Base-by-base conservation (phyloP, 768 basidiomycete genomes). In the Gautieria morchelliformis region DNA sequence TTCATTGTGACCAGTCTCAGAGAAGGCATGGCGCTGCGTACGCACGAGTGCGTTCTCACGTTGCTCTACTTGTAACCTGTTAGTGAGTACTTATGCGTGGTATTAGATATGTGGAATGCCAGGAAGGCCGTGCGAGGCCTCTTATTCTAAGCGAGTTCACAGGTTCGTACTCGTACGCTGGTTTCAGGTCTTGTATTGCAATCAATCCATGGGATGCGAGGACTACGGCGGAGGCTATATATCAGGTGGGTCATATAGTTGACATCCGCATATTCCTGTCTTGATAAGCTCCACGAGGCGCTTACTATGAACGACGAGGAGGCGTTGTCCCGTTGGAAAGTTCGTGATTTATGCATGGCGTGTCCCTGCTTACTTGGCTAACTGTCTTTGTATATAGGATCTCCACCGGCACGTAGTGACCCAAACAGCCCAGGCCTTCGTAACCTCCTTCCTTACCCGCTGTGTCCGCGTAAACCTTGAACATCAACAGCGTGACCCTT, bases 121-220 rank as follows among this genome's bases (percentile, higher is more conserved):
- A 92, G 67, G 85, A 88, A 64, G 82, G 67, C 53, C 65, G 76
- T 52, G 76, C 79, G 59, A 72, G 89, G 53, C 85, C 87, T 0
- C 77, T 93, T 32, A 83, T 93, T 60, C 67, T 92, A 59, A 89
- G 87, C 65, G 89, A 91, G 83, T 93, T 93, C 67, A 87, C 91
- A 0, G 92, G 91, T 11, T 84, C 83, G 5, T 93, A 93, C 66
- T 86, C 82, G 62, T 91, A 89, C 65, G 85, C 84, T 48, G 90
- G 91, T 14, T 93, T 93, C 73, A 74, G 90, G 41, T 87, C 85
- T 12, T 93, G 89, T 62, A 87, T 93, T 47, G 83, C 86, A 12
- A 77, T 93, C 67, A 93, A 93, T 65, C 91, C 90, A 1, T 93
- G 87, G 80, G 89, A 91, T 62, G 80, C 79, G 40, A 79, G 87